Percentiles rank a stretch among this genome's conserved stretches.
These are phyloP conservation scores for Exophiala bonariae DNA, from an alignment of 2,329 filamentous ascomycete genomes.

Conservation along the genomic window DNA sequence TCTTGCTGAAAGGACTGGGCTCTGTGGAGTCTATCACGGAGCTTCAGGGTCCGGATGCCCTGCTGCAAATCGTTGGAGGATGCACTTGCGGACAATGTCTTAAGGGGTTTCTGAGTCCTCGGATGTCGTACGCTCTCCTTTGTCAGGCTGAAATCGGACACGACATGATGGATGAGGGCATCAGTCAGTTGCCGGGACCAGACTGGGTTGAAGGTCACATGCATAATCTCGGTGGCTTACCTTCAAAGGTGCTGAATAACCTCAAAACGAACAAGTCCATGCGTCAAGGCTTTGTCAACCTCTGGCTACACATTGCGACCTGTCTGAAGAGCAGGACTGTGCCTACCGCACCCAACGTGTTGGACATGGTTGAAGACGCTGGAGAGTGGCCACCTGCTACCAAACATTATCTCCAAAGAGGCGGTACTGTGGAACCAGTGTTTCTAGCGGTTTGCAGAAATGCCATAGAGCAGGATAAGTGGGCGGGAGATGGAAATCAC, in stretches of 20 bases:
- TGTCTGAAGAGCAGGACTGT: conserved; percentile 26
- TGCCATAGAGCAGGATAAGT: conserved; percentile 30
- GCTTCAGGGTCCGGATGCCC: conserved; percentile 15
- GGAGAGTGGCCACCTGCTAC: conserved; percentile 33
- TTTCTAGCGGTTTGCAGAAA: conserved; percentile 20
- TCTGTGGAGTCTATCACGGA: conserved; percentile 11
- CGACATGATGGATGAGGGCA: conserved; percentile 24
- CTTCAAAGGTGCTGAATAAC: conserved; percentile 28
- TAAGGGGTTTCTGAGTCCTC: conserved; percentile 39
- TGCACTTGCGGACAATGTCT: conserved; percentile 42
- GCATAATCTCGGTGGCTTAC: conserved; percentile 26
- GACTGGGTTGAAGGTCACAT: conserved; percentile 24
- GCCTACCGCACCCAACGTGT: conserved; percentile 30
- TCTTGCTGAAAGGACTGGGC: conserved; percentile 23
- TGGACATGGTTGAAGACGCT: conserved; percentile 20
- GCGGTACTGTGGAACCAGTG: conserved; percentile 33
- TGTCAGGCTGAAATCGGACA: conserved; percentile 30
- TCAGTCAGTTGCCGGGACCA: conserved; percentile 22
- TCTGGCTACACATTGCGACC: conserved; percentile 33
- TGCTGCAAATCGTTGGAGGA: conserved; percentile 34
- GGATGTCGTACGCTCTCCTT: conserved; percentile 35
- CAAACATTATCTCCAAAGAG: conserved; percentile 32
- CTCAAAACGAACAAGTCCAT: conserved; percentile 37
- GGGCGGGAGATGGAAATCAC: conserved; percentile 31
- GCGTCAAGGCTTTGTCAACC: conserved; percentile 35